Conservation (phyloP, 768 basidiomycete species). For the Boletellus ananas region DNA sequence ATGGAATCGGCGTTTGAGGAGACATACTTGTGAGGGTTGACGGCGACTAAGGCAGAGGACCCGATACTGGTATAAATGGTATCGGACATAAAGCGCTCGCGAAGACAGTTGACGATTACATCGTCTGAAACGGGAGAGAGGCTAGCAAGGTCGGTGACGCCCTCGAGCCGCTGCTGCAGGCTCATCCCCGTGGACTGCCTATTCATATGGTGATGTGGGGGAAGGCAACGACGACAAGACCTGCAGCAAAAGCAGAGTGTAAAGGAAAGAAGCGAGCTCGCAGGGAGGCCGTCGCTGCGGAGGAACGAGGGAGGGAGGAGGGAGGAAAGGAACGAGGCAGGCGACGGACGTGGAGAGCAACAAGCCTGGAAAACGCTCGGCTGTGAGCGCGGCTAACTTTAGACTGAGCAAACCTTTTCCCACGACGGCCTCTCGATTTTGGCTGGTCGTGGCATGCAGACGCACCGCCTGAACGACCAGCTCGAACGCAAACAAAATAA, state of each 20-base stretch:
- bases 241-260: background rate
- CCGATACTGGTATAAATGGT: slow-evolving; percentile 75
- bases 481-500: background rate
- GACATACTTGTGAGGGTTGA: slow-evolving; percentile 94
- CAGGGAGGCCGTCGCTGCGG: slow-evolving; percentile 2
- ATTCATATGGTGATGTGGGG: slow-evolving; percentile 25
- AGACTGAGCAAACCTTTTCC: slow-evolving; percentile 10
- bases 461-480: background rate
- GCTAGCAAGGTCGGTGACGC: slow-evolving; percentile 62
- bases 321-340: slow-evolving; percentile 19
- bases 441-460: background rate
- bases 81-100: slow-evolving; percentile 85
- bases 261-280: slow-evolving; percentile 1
- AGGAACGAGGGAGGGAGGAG: slow-evolving; percentile 5
- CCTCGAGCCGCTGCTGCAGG: slow-evolving; percentile 69
- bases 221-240: background rate
- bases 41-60: slow-evolving; percentile 68
- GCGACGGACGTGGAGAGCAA: slow-evolving; percentile 8
- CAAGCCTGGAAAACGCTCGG: slow-evolving; percentile 20
- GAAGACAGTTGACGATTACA: slow-evolving; percentile 76
- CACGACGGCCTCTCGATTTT: slow-evolving; percentile 17
- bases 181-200: slow-evolving; percentile 44
- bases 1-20: slow-evolving; percentile 78
- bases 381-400: slow-evolving; percentile 26
- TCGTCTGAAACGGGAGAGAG: slow-evolving; percentile 76